Base-by-base conservation (phyloP, 2,329 filamentous ascomycete species). In the Xylaria sp. region DNA sequence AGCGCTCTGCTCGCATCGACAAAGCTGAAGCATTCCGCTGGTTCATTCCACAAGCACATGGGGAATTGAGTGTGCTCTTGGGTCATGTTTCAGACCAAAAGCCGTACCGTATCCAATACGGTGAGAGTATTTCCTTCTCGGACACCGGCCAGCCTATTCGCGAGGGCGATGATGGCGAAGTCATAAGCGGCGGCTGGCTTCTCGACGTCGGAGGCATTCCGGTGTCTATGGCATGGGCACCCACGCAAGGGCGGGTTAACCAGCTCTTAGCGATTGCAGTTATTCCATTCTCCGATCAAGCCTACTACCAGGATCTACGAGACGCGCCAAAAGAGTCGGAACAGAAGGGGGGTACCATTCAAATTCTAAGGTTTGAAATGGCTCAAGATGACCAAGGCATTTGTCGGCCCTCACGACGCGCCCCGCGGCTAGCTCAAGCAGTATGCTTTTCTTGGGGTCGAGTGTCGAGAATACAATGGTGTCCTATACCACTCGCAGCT, bases 141-240 rank as follows among this genome's bases (percentile, higher is more conserved):
- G 73, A 74, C 18, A 52, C 69, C 12, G 76, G 76, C 9, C 50
- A 68, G 13, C 76, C 75, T 1, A 70, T 76, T 9, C 68, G 68
- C 44, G 63, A 75, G 8, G 54, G 55, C 34, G 68, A 63, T 9
- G 58, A 70, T n/a, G 44, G 71, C 12, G 66, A 71, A 2, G 51
- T 34, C n/a, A 63, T 70, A 18, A 67, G 63, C 23, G 73, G 74
- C 73, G 86, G 86, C 3, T 89, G 86, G 85, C 79, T 88, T 71
- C 74, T 90, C 15, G 85, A 90, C 67, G 81, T 84, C 0, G 87
- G 86, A 12, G 87, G 87, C 59, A 81, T 88, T 15, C 83, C 87
- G 4, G 77, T 86, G 4, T 80, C 83, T 31, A 83, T 89, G 77
- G 84, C 82, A 56, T 90, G 88, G 88, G 85, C 84, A 0, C 83